Base-by-base conservation (phyloP, 2,329 filamentous ascomycete genomes). In the Aspergillus sp. region DNA sequence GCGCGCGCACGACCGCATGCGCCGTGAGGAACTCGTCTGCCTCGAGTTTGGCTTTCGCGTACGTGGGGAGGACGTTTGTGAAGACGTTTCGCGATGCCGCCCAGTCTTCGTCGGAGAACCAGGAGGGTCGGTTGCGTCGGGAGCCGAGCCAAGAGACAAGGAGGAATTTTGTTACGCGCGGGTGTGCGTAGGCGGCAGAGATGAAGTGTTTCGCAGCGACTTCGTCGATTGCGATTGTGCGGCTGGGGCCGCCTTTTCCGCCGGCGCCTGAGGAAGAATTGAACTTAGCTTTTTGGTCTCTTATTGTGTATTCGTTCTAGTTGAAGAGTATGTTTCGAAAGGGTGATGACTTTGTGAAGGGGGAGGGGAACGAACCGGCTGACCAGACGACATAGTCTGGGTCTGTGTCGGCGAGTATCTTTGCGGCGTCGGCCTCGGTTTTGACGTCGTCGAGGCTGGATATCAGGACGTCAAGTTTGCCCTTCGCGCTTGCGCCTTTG, bases 401-500 rank as follows among this genome's bases (percentile, higher is more conserved):
- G 19, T 71, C 71, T 9, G 76, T 74, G 22, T 70, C 66, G 38
- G 80, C 74, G 45, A 94, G 74, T 60, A 93, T 84, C 43, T 77
- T 79, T 67, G 85, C 80, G 1, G 90, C 91, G 65, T 89, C 84
- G 0, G 78, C 79, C 54, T 87, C 83, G 57, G 80, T 86, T 74
- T 86, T 87, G 46, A 93, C 83, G 19, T 92, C 89, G 57, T 91
- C 90, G 22, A 94, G 78, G 71, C 87, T 91, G 71, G 84, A 84
- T 17, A 94, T 82, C 0, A 93, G 80, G 3, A 93, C 88, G 57
- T 86, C 83, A 43, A 95, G 78, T 64, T 85, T 89, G 28, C 89
- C 89, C 2, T 83, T 83, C 57, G 85, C 81, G 19, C 82, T 84
- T 2, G 74, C 69, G 61, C 83, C 85, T 3, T 74, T 69, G 61